Evolutionary conservation across 2,329 filamentous ascomycete species (phyloP), one percentile per base, ranked within the genome.

Genomic region (Teratosphaeria viscida): DNA sequence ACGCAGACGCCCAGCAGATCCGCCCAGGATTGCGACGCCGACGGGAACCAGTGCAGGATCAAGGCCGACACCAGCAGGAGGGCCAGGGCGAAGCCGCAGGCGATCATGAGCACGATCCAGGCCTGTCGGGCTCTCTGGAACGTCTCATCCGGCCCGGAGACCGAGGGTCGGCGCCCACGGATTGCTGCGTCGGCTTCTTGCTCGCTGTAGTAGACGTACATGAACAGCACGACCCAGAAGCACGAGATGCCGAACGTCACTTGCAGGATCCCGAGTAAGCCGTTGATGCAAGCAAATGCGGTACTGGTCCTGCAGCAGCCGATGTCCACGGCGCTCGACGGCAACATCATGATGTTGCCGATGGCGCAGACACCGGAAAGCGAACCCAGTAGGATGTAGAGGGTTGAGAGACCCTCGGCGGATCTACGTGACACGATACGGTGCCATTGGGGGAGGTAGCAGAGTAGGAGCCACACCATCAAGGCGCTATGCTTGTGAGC

Each of bases 331-430:
- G 88, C 84, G 58, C 89, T 95, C 61, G 85, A 83, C 23, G 89
- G 87, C 16, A 95, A 83, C 1, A 89, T 87, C 59, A 96, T 78
- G 70, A 96, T 95, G 70, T 96, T 96, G 64, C 88, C 89, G 68
- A 96, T 86, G 34, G 89, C 87, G 55, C 88, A 88, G 14, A 92
- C 95, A 64, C 89, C 89, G 1, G 90, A 95, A 0, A 91, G 92
- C 39, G 88, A 89, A 60, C 92, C 92, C 26, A 96, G 84, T 2
- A 96, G 83, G 66, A 96, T 85, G 69, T 95, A 96, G 73, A 92
- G 91, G 3, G 92, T 91, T 19, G 90, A 95, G 62, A 96, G 92
- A 64, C 92, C 92, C 74, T 94, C 91, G 16, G 92, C 92, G 12
- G 90, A 94, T 61, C 86, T 84, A 59, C 90, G 85, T 53, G 83